Percentiles rank a stretch among this genome's conserved stretches.
Evolutionary conservation across 208 protist species (phyloP).

Genomic region (Crithidia bombi): DNA sequence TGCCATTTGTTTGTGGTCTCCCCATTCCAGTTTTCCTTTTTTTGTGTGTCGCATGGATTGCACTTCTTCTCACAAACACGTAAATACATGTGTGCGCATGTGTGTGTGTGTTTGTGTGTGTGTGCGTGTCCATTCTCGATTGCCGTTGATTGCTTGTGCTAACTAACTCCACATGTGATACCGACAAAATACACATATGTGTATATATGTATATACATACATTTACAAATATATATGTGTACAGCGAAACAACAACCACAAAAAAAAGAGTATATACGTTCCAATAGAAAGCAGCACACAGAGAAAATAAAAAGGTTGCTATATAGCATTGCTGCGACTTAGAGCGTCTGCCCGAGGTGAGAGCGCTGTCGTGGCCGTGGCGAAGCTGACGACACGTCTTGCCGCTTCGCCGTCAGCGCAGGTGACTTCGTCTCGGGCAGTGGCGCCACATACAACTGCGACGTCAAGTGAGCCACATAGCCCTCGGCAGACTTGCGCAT

Average conservation of each 20-base stretch:
- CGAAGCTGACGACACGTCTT: neutral
- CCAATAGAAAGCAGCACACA: no score
- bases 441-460: slow-evolving; percentile 35
- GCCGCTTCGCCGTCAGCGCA: neutral
- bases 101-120: no score
- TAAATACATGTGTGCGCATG: no score
- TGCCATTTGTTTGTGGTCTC: no score
- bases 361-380: neutral
- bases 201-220: neutral
- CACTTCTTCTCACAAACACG: no score
- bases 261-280: neutral
- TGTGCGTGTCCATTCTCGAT: no score
- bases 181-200: slow-evolving; percentile 8
- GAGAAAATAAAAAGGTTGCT: neutral
- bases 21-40: no score
- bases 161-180: no score
- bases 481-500: slow-evolving; percentile 18
- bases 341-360: neutral
- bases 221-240: neutral
- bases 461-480: slow-evolving; percentile 44
- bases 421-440: slow-evolving; percentile 17
- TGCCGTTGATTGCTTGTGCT: no score
- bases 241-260: neutral
- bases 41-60: no score
- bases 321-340: neutral